Base-by-base conservation (phyloP, 805 yeast genomes). In the Nakazawaea holstii region DNA sequence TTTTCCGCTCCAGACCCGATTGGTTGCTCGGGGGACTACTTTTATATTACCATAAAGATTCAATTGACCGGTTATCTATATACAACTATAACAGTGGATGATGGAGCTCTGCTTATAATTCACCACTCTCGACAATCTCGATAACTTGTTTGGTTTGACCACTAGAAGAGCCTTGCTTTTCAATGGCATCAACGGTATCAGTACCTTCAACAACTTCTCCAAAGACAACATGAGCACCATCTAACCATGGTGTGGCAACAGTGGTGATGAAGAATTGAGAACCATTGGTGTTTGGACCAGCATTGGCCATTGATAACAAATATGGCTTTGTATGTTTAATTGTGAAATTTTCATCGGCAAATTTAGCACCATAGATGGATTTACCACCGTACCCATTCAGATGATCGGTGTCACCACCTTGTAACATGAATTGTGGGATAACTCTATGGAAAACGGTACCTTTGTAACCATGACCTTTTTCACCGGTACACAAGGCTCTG, bases 371-470 rank as follows among this genome's bases (percentile, higher is more conserved):
- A 68, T 85, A 85, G 68, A 85, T 85, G 41, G 90, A 84, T 69
- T 82, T 82, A 67, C 98, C 98, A 67, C 98, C 98, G 59, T 86
- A 82, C 58, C 98, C 97, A 68, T 87, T 83, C 69, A 87, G 84
- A 71, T 74, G 70, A 65, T 89, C 85, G 72, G 86, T 83, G 71
- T 86, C 94, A 75, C 92, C 92, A 67, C 91, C 97, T 78, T 91
- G 98, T 66, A 92, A 76, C 98, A 91, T 91, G 77, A 91, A 91
- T 69, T 86, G 82, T 56, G 97, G 97, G 63, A 90, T 90, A 56
- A 91, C 95, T 76, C 97, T 85, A 88, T 91, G 97, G 94, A 92
- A 91, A 56, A 82, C 74, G 43, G 95, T 87, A 61, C 76, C 79
- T 65, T 83, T 82, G 80, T 83, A 90, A 52, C 96, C 96, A 61